These are phyloP conservation scores for Pyrrhoderma noxium DNA, from an alignment of 1,284 basidiomycete species.

Conservation along the genomic window DNA sequence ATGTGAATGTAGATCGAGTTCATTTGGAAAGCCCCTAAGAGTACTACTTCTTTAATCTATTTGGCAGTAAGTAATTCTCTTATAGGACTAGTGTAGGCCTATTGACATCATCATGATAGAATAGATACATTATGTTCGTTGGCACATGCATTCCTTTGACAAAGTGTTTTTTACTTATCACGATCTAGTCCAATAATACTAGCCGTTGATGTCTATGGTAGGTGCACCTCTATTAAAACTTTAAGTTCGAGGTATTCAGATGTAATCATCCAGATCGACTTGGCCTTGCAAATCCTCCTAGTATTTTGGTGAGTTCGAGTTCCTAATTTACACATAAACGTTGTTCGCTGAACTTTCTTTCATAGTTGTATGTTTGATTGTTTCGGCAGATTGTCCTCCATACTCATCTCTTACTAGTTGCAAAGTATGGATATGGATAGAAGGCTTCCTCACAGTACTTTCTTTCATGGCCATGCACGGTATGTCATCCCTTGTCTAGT, in stretches of 20 bases:
- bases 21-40: conserved; percentile 15
- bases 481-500: neutral
- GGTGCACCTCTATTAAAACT: neutral
- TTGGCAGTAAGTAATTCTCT: conserved; percentile 10
- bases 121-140: conserved; percentile 18
- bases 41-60: conserved; percentile 16
- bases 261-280: conserved; percentile 10
- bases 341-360: neutral
- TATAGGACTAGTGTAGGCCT: neutral
- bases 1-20: conserved; percentile 13
- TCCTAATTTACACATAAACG: too few species aligned
- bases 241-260: neutral
- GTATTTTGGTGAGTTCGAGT: conserved; percentile 4
- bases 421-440: conserved; percentile 18
- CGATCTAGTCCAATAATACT: conserved; percentile 15
- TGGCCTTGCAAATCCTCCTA: conserved; percentile 10
- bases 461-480: conserved; percentile 19
- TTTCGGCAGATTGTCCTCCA: neutral
- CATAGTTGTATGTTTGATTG: conserved; percentile 13
- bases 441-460: conserved; percentile 15
- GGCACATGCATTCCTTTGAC: neutral
- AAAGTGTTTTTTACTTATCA: conserved; percentile 2
- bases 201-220: conserved; percentile 17
- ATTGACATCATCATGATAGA: conserved; percentile 1
- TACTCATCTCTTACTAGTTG: conserved; percentile 9